These are phyloP conservation scores for Solanum raphanifolium DNA, from an alignment of 257 asterid genomes.

Conservation along the genomic window DNA sequence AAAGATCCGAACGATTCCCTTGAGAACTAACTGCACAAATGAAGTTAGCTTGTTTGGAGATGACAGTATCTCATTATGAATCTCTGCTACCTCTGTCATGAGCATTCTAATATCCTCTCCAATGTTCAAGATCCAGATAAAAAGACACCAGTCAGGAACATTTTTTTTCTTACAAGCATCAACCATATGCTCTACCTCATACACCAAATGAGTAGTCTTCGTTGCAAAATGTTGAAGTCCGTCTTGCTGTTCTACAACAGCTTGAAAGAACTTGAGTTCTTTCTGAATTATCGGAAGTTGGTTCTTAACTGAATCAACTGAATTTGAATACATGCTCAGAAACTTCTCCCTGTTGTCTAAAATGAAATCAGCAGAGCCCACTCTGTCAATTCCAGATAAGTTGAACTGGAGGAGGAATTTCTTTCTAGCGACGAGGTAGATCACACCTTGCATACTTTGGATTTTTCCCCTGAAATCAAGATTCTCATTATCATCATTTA, in stretches of 20 bases:
- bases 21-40: background rate
- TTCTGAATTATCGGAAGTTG: background rate
- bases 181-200: background rate
- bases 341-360: background rate
- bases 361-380: background rate
- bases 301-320: background rate
- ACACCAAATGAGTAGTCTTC: background rate
- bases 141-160: slow-evolving; percentile 9
- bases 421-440: background rate
- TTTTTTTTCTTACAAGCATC: slow-evolving; percentile 7
- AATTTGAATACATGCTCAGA: background rate
- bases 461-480: background rate
- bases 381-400: background rate
- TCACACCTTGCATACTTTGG: background rate
- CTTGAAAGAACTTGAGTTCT: background rate
- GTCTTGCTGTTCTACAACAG: background rate
- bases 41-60: background rate
- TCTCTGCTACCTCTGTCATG: background rate
- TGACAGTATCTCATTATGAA: background rate
- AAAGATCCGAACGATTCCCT: background rate
- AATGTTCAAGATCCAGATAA: background rate
- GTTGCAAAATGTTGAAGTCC: background rate
- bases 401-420: background rate
- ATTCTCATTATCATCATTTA: background rate
- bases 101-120: background rate